A percentile compares a stretch with the other conserved stretches of the same genome.
Evolutionary conservation across 257 asterid genomes (phyloP).

Genomic region (Perilla frutescens): DNA sequence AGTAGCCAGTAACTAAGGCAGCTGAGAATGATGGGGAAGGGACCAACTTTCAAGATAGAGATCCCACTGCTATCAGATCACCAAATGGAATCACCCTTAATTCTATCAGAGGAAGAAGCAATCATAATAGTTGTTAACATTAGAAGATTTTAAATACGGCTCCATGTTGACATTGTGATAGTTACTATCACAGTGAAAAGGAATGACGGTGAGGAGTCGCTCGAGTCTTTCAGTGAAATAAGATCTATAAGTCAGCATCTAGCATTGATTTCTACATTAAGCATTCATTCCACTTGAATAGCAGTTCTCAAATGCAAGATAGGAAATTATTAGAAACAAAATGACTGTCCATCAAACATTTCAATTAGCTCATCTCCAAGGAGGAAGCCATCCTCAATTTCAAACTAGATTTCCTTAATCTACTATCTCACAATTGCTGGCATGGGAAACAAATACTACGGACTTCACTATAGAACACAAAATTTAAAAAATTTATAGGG

Average conservation of each 20-base stretch:
- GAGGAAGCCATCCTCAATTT: slow-evolving; percentile 3
- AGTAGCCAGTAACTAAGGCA: no score
- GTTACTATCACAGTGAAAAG: not conserved
- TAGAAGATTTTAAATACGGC: not conserved
- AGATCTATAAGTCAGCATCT: not conserved
- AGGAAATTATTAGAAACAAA: not conserved
- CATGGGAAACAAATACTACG: not conserved
- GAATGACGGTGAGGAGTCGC: not conserved
- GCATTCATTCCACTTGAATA: not conserved
- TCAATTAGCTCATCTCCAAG: not conserved
- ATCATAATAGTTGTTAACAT: no score
- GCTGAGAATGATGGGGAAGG: no score
- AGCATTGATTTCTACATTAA: not conserved
- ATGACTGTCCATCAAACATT: not conserved
- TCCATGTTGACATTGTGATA: no score
- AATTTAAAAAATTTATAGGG: not conserved
- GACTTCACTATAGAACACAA: not conserved
- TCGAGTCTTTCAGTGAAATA: not conserved
- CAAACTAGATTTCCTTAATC: not conserved
- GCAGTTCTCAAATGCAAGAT: not conserved
- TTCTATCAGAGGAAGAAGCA: not conserved
- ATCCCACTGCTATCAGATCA: no score
- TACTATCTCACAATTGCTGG: slow-evolving; percentile 2
- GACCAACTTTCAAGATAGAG: no score
- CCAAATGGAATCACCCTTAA: no score